Conservation (phyloP, 352 stramenopile genomes). For the Blastocystis sp. region DNA sequence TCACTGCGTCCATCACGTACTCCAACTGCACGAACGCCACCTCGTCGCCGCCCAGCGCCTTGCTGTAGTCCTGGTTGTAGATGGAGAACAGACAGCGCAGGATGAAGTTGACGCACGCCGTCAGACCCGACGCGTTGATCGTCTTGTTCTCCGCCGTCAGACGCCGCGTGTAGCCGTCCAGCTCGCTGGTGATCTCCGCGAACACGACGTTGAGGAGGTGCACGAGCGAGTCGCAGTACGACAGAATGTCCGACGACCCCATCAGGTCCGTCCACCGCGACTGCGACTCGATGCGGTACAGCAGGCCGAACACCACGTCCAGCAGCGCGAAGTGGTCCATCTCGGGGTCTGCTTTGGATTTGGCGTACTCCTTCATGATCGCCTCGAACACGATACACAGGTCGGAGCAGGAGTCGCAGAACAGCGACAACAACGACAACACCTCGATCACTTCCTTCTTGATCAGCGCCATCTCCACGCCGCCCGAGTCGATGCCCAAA, state of each 20-base stretch:
- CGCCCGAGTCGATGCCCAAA: slow-evolving; percentile 24
- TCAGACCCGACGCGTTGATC: slow-evolving; percentile 29
- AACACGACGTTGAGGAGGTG: background rate
- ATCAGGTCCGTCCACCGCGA: background rate
- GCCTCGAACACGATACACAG: background rate
- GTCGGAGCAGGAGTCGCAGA: background rate
- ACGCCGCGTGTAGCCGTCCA: background rate
- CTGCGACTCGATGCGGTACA: background rate
- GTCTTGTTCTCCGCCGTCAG: background rate
- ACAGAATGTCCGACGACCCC: background rate
- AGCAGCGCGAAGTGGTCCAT: background rate
- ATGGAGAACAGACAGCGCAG: background rate
- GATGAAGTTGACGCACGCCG: background rate
- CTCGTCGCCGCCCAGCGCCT: background rate
- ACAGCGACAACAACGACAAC: slow-evolving; percentile 13
- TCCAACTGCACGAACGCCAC: background rate
- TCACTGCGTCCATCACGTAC: background rate
- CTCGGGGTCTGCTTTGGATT: background rate
- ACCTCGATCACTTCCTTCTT: slow-evolving; percentile 54
- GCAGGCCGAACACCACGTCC: slow-evolving; percentile 20
- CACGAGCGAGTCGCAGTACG: background rate
- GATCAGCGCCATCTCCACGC: slow-evolving; percentile 20
- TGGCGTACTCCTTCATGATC: slow-evolving; percentile 3
- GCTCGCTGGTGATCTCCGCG: background rate
- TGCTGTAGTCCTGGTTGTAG: slow-evolving; percentile 6